phyloP scores from a whole-genome alignment of 805 yeast genomes.

The Torulaspora indica region DNA sequence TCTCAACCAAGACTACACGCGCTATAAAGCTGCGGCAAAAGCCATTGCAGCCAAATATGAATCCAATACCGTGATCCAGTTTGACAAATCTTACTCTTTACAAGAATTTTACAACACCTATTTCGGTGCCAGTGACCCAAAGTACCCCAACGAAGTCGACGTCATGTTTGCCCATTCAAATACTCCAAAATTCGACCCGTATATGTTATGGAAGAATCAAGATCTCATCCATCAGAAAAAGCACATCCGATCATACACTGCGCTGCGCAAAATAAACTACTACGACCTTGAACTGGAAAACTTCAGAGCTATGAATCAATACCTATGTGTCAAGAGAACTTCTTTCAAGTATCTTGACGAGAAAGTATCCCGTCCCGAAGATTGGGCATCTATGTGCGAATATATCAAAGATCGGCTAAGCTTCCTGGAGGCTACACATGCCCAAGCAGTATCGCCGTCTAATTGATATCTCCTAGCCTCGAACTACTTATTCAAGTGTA shows the following conservation, averaged over 20 bases:
- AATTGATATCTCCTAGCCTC: neutral
- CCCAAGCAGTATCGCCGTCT: constrained; percentile 14
- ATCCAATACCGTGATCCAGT: constrained; percentile 12
- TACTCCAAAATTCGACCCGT: constrained; percentile 40
- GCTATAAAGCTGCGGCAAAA: constrained; percentile 19
- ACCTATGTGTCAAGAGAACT: constrained; percentile 19
- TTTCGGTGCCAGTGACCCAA: constrained; percentile 13
- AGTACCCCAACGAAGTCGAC: constrained; percentile 18
- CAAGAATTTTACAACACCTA: constrained; percentile 22
- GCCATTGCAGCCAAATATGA: constrained; percentile 16
- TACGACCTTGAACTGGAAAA: constrained; percentile 31
- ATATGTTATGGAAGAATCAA: constrained; percentile 21
- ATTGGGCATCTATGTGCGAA: constrained; percentile 24
- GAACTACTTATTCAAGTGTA: neutral
- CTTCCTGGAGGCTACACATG: constrained; percentile 24
- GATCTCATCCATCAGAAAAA: constrained; percentile 23
- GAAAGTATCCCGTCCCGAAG: constrained; percentile 14
- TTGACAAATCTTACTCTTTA: constrained; percentile 18
- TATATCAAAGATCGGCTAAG: constrained; percentile 23
- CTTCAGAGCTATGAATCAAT: constrained; percentile 23
- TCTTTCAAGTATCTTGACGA: constrained; percentile 24
- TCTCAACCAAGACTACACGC: constrained; percentile 54
- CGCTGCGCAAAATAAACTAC: constrained; percentile 18
- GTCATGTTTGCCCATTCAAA: constrained; percentile 39
- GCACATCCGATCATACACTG: constrained; percentile 26